Evolutionary conservation across 169 alveolate genomes (phyloP), one percentile per base, ranked within the genome.

Genomic region (Eimeria sp.): DNA sequence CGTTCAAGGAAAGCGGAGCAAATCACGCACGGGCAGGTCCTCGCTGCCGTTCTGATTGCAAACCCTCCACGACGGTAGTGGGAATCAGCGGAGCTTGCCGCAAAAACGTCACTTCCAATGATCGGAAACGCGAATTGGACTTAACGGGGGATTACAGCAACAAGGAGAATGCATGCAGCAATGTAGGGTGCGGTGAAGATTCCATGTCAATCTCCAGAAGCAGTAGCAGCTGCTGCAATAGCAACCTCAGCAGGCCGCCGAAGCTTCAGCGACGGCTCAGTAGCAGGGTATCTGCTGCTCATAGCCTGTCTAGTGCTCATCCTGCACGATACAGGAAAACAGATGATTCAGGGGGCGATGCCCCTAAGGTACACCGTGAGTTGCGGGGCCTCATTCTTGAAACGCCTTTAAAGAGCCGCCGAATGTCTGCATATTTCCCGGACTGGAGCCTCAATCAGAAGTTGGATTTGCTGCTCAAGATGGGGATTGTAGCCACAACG

Each of bases 401-500:
- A 10, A 18, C 70, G 45, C 92, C 92, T 63, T 63, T 86, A 61
- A 86, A 86, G 47, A 86, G 92, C 92, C 92, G 92, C 63, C 76
- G 92, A 20, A 61, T 58, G 76, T 86, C 92, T 86, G 76, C 92
- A 22, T 86, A 86, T n/a, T 27, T 40, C 16, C 92, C 80, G 30
- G 80, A 63, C 63, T 86, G 92, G 92, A 86, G 78, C 61, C 80
- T 86, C n/a, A 18, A 58, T n/a, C 80, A 86, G 61, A 86, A 86
- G 63, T 61, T 86, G 20, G 92, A 86, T n/a, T 63, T 58, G 65
- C 80, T 86, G 65, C 92, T 86, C 54, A 86, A 86, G 78, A 86
- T 86, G 92, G 92, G 92, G 11, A 27, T 86, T 20, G 92, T 86
- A 11, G 92, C 92, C 34, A 86, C 92, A 10, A 86, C 92, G 27